Evolutionary conservation across 208 protist species (phyloP), one percentile per base, ranked within the genome.

Genomic region (Trypanosoma avium): DNA sequence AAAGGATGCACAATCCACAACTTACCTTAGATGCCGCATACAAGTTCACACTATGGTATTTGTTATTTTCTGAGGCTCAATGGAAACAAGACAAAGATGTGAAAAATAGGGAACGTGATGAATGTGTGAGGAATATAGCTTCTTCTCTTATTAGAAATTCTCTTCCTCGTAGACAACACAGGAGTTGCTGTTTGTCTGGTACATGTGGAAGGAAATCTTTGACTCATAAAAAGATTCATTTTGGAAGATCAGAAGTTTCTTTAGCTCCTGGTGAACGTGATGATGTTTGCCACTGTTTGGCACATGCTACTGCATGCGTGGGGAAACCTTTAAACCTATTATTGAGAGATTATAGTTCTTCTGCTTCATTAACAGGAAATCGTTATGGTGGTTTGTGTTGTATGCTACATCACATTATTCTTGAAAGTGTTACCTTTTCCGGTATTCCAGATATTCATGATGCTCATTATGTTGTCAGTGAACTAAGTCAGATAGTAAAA

Each of bases 1-100:
- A 19, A 33, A n/a, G 45, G 55, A 67, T 74, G 68, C 59, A 50
- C n/a, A 64, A 42, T n/a, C 59, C 54, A 38, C 79, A 80, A 67
- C 64, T 89, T 15, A 92, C 86, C 0, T 77, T 81, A 22, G 82
- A 92, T 76, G 76, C 86, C n/a, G 82, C 77, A 2, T 84, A 82
- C 71, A 88, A 92, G 64, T 87, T 83, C 40, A 77, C 77, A 30
- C 71, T 92, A 24, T 92, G 86, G 86, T 61, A 54, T 35, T 62
- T 68, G 62, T 73, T 89, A 19, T 61, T 72, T 29, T 57, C 47
- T 65, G 49, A 64, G 21, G 33, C 57, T 24, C 56, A 57, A 29
- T 35, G 40, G 24, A 32, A 24, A 61, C 62, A 56, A 7, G 57
- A 57, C 8, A 70, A 35, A 53, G 19, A 13, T 1, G 40, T 7